Base-by-base conservation (phyloP, 441 rosid genomes). In the Flueggea neowawraea region DNA sequence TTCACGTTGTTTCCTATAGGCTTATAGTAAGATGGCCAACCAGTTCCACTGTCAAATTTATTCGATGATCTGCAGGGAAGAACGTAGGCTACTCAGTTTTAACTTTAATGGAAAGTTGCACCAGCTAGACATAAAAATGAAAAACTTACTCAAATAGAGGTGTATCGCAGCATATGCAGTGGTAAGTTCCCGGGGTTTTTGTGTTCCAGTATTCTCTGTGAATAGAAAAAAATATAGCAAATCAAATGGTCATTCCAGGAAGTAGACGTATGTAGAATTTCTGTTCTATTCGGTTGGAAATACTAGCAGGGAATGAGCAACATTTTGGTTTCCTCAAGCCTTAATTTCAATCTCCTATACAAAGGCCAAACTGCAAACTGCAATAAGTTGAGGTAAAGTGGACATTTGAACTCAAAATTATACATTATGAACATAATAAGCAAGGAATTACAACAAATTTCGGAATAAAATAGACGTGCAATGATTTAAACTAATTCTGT, bases 31-130 rank as follows among this genome's bases (percentile, higher is more conserved):
- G 98, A 92, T 16, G 98, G 98, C 98, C 98, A 92, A 5, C 97
- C 96, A 7, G 96, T 92, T 76, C 98, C 98, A 16, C 98, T 92
- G 16, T 92, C 94, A 57, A 88, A 92, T 79, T 92, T 92, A 28
- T 96, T 86, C 2, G 87, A 75, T 54, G 98, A 92, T 52, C 98
- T 90, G 75, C 11, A 66, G 58, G 4, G 57, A 36, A 75, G 58
- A 72, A 52, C 58, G 28, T 28, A 33, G 3, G n/a, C 32, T 5
- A 47, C 58, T 72, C 54, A 66, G 58, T 7, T 16, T 28, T 5
- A 7, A 57, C 50, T 28, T 13, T 22, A n/a, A 16, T 44, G 14
- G 31, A 6, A 6, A 32, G 31, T 31, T 44, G 16, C 8, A 16
- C 6, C 54, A 51, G 17, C 54, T 12, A 51, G 54, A 10, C 54